Conservation (phyloP, 345 rosid genomes). For the Aquilaria malaccensis region DNA sequence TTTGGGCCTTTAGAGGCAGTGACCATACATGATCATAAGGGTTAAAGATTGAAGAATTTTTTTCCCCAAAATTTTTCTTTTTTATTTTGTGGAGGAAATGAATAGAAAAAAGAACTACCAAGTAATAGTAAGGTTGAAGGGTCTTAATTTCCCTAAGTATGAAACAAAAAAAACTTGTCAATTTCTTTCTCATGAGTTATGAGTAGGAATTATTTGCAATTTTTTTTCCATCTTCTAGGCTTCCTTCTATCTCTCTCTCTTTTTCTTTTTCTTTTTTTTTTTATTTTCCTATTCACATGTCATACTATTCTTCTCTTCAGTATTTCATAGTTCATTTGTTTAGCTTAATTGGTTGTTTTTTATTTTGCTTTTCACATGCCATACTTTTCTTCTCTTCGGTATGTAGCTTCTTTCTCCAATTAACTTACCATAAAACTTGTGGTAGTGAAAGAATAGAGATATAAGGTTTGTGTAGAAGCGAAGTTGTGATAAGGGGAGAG, state of each 20-base stretch:
- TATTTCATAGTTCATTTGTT: too few species aligned
- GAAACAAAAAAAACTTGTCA: not conserved
- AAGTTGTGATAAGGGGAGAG: too few species aligned
- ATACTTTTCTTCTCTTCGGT: too few species aligned
- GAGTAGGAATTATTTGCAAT: not conserved
- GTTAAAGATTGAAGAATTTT: slow-evolving; percentile 6
- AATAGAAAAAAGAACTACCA: not conserved
- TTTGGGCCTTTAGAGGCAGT: slow-evolving; percentile 59
- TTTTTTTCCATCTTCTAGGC: not conserved
- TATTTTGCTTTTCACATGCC: too few species aligned
- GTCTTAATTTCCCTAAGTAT: slow-evolving; percentile 11
- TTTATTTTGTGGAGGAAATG: slow-evolving; percentile 21
- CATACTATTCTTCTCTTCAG: too few species aligned
- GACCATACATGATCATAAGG: slow-evolving; percentile 2
- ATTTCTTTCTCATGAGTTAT: not conserved
- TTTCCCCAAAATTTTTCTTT: not conserved
- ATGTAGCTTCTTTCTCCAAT: too few species aligned
- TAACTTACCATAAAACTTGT: too few species aligned
- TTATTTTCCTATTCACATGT: not conserved
- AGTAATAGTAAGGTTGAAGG: slow-evolving; percentile 22
- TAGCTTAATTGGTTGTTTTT: too few species aligned
- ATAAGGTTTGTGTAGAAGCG: too few species aligned
- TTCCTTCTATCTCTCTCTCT: too few species aligned
- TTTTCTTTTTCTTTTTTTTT: not conserved
- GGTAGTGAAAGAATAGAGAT: too few species aligned